Conservation (phyloP, 805 yeast species). For the Sugiyamaella valdiviana region DNA sequence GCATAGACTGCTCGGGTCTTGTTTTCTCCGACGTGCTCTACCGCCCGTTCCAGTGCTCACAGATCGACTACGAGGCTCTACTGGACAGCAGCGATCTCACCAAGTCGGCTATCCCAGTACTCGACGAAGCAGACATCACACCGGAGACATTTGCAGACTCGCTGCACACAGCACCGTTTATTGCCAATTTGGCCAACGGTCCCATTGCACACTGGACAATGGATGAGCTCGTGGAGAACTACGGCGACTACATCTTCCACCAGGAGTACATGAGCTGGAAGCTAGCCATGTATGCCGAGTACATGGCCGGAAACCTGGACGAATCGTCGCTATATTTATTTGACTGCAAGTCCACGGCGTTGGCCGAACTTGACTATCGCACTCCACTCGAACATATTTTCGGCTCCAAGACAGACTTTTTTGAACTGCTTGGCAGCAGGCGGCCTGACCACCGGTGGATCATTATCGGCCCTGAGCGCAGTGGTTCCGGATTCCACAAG, state of each 20-base stretch:
- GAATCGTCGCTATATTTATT: constrained; percentile 82
- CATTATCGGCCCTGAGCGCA: constrained; percentile 72
- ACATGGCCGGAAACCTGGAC: constrained; percentile 57
- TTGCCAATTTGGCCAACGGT: constrained; percentile 36
- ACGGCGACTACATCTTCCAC: constrained; percentile 56
- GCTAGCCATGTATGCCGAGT: constrained; percentile 52
- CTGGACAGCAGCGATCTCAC: constrained; percentile 35
- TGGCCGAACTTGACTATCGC: constrained; percentile 46
- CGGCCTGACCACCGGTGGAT: constrained; percentile 93
- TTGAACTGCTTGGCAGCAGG: constrained; percentile 44
- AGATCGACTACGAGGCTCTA: constrained; percentile 49
- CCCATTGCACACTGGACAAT: constrained; percentile 65
- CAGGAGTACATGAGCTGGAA: constrained; percentile 87
- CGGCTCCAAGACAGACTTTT: constrained; percentile 46
- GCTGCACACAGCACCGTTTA: constrained; percentile 54
- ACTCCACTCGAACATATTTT: constrained; percentile 46
- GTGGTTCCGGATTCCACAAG: constrained; percentile 88
- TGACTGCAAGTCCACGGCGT: constrained; percentile 72
- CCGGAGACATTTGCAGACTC: constrained; percentile 48
- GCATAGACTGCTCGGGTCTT: constrained; percentile 24
- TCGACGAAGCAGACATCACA: constrained; percentile 40
- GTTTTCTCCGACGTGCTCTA: constrained; percentile 75
- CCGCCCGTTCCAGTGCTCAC: constrained; percentile 78
- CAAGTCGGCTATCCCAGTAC: constrained; percentile 46
- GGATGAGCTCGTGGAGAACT: constrained; percentile 42